A percentile compares a stretch with the other conserved stretches of the same genome.
Evolutionary conservation across 768 basidiomycete genomes (phyloP).

Genomic region (Clathrus columnatus): DNA sequence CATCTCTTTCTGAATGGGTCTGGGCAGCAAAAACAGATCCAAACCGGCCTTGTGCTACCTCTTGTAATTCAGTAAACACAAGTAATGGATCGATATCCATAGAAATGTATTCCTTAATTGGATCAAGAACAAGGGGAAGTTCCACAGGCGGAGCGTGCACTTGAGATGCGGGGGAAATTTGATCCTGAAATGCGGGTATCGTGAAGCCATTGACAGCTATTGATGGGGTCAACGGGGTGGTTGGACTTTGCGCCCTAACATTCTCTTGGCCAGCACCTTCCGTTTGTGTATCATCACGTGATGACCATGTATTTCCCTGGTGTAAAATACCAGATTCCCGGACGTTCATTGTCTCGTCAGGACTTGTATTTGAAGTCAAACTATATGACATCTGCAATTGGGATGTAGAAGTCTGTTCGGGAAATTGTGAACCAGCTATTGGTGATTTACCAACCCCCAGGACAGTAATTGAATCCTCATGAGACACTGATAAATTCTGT

Average conservation of each 20-base stretch:
- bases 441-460: not conserved
- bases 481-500: not conserved
- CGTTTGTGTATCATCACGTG: not conserved
- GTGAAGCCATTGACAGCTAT: conserved; percentile 6
- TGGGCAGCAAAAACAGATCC: conserved; percentile 55
- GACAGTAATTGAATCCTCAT: not conserved
- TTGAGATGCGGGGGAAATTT: not conserved
- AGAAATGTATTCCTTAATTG: conserved; percentile 56
- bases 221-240: not conserved
- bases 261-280: not conserved
- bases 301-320: not conserved
- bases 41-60: conserved; percentile 78
- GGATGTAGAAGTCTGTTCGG: not conserved
- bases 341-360: no score
- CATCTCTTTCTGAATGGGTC: conserved; percentile 16
- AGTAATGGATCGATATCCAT: conserved; percentile 51
- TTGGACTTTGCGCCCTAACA: not conserved
- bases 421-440: not conserved
- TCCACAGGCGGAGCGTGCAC: not conserved
- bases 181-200: not conserved
- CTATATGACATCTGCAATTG: no score
- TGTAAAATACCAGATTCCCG: no score
- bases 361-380: no score
- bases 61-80: conserved; percentile 58
- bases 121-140: conserved; percentile 35